Base-by-base conservation (phyloP, 2,329 filamentous ascomycete species). In the Sclerotinia sclerotiorum region DNA sequence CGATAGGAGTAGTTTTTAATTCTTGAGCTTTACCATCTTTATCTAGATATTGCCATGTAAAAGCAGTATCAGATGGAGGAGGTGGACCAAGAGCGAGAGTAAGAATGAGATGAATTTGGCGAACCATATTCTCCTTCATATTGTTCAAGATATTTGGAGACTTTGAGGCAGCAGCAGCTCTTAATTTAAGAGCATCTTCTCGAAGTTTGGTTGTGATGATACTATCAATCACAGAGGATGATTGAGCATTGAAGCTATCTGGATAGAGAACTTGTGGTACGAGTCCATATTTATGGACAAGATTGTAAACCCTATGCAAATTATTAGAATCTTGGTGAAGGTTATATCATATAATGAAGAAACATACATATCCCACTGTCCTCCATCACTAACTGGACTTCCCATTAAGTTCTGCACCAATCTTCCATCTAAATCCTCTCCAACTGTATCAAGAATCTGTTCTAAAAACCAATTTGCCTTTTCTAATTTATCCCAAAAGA, bases 401-500 rank as follows among this genome's bases (percentile, higher is more conserved):
- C 81, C 80, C 39, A 94, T 81, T 4, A 97, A 80, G 5, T 84
- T 85, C 77, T 93, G 89, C 3, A 97, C 84, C 5, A 96, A 80
- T 13, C 93, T 82, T 29, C 88, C 85, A 72, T 94, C 91, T 1
- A 96, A 83, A 46, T 89, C 87, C 74, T 93, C 84, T 64, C 82
- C 81, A 0, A 87, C 84, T 0, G 93, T 96, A 71, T 92, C 88
- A 67, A 97, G 85, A 70, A 94, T 87, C 75, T 91, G 90, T 79
- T 96, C 92, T 24, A 97, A 84, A 81, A 96, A 97, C 82, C 87
- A 97, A 79, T 97, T 97, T 11, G 90, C 85, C 79, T 97, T 97
- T 79, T 97, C 93, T 27, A 97, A 86, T 81, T 97, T 97, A 79
- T 97, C 93, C 90, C 91, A 96, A 84, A 93, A 97, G 81, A 94